These are phyloP conservation scores for Jaapia argillacea DNA, from an alignment of 768 basidiomycete species.

Conservation along the genomic window DNA sequence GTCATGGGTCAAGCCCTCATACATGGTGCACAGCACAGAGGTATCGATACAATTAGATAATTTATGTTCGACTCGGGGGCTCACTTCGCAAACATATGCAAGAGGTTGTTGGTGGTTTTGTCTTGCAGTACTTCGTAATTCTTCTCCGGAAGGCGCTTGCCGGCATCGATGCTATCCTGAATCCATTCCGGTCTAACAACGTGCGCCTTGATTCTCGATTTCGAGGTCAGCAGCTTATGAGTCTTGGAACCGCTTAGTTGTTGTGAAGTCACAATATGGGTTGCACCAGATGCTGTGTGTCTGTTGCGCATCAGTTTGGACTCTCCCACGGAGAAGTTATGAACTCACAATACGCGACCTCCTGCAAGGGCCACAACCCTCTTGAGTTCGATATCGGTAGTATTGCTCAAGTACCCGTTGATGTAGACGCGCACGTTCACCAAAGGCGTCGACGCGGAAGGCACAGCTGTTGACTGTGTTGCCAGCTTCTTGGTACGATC, in stretches of 20 bases:
- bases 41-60: no score
- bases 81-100: constrained; percentile 27
- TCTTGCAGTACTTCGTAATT: constrained; percentile 41
- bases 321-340: no score
- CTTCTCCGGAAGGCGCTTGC: constrained; percentile 51
- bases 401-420: constrained; percentile 56
- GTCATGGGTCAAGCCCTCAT: no score
- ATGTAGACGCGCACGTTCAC: constrained; percentile 52
- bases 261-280: constrained; percentile 73
- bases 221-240: constrained; percentile 47
- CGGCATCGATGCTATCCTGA: constrained; percentile 50
- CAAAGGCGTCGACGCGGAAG: constrained; percentile 20
- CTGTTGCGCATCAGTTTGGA: constrained; percentile 31
- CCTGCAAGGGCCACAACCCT: constrained; percentile 55
- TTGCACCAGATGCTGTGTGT: constrained; percentile 47
- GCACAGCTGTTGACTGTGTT: constrained; percentile 14
- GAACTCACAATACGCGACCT: constrained; percentile 51
- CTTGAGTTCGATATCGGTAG: constrained; percentile 78
- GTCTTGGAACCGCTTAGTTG: constrained; percentile 64
- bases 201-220: constrained; percentile 36
- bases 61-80: no score
- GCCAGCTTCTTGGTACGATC: constrained; percentile 38
- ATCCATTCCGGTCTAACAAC: constrained; percentile 76
- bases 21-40: no score
- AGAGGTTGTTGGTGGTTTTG: constrained; percentile 25